Evolutionary conservation across 805 yeast genomes (phyloP), one percentile per base, ranked within the genome.

Genomic region (Lachancea kluyveri): DNA sequence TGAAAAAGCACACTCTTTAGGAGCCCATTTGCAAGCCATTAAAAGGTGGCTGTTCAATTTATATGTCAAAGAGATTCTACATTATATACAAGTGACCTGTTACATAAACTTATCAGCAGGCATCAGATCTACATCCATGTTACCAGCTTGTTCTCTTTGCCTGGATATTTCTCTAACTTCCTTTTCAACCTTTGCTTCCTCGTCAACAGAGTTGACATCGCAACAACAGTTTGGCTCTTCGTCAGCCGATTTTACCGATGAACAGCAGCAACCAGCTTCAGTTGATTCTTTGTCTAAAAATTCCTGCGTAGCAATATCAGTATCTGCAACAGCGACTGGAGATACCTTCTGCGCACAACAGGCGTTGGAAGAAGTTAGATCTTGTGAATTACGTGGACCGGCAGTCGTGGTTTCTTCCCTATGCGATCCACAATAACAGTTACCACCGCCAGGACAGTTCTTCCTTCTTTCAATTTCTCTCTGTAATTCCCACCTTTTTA

Each of bases 401-500:
- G 35, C 39, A 11, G 15, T 11, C 15, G 28, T 28, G 6, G 15
- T 21, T 18, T 30, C 28, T 16, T 29, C 23, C 17, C 27, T 30
- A 36, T 52, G 59, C 22, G 37, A 42, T 12, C 58, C 58, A 40
- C 60, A 57, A 18, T 38, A 42, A 28, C 60, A 54, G 15, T 36
- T 34, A 2, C 39, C 40, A 21, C 42, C 45, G 15, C 59, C 55
- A 13, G 52, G 48, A 35, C 61, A 55, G n/a, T 45, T 43, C 4
- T 37, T 39, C n/a, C 48, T 39, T 28, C 37, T 47, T 25, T 50
- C 40, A 21, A 51, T 40, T 39, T 52, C 52, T 30, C 52, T 40
- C 35, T 49, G 42, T 22, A 52, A 41, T 33, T 54, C 54, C 61
- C 59, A 52, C 38, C 59, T 50, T 34, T 51, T 43, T 29, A 54